Conservation (phyloP, 2,329 filamentous ascomycete species). For the Trichophyton mentagrophytes region DNA sequence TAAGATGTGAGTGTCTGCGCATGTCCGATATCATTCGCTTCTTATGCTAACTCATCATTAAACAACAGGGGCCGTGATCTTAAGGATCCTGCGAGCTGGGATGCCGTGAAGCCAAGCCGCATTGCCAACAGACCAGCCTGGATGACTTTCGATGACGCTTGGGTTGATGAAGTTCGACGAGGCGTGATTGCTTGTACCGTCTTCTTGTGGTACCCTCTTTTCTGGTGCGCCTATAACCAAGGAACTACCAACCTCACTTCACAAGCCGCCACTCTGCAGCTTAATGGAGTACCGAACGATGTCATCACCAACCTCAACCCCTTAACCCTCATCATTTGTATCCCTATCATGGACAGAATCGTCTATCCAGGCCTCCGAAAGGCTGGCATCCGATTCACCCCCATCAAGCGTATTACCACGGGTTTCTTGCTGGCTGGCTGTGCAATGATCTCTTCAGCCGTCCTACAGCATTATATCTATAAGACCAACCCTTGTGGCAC, state of each 20-base stretch:
- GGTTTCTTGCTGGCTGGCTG: conserved; percentile 38
- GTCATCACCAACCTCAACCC: conserved; percentile 44
- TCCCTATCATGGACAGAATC: conserved; percentile 41
- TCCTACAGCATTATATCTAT: conserved; percentile 46
- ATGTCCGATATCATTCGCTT: no score
- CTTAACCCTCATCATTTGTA: conserved; percentile 41
- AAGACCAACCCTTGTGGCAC: conserved; percentile 47
- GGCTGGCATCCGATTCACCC: conserved; percentile 38
- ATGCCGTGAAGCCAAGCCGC: conserved; percentile 53
- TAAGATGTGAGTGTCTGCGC: conserved; percentile 34
- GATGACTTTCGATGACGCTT: conserved; percentile 75
- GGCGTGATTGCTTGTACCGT: conserved; percentile 58
- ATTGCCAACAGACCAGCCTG: conserved; percentile 50
- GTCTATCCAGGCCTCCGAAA: conserved; percentile 41
- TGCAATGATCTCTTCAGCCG: conserved; percentile 39
- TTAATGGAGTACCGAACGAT: conserved; percentile 44
- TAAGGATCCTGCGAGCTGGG: conserved; percentile 49
- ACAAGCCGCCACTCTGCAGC: conserved; percentile 42
- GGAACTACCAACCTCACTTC: conserved; percentile 44
- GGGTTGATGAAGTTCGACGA: conserved; percentile 66
- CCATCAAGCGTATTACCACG: conserved; percentile 41
- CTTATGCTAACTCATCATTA: not conserved
- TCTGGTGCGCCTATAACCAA: conserved; percentile 41
- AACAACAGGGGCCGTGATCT: conserved; percentile 31
- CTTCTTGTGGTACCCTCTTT: conserved; percentile 48